Conservation (phyloP, 805 yeast species). For the Teunomyces aglyptinius region DNA sequence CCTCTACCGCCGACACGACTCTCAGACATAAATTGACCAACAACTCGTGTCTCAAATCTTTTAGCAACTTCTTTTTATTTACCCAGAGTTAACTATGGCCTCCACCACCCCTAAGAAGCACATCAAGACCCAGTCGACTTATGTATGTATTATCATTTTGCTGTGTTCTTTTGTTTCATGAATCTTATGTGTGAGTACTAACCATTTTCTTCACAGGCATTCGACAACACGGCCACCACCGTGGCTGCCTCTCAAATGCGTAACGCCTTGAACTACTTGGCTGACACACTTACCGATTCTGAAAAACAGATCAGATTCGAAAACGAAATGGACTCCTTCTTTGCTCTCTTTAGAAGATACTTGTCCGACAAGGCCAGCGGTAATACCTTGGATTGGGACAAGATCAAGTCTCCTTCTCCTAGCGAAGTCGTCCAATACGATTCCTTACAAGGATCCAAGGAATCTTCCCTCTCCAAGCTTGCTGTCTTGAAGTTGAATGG, state of each 20-base stretch:
- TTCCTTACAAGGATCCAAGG: constrained; percentile 33
- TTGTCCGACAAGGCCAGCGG: constrained; percentile 86
- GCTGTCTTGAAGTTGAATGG: constrained; percentile 97
- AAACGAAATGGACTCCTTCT: constrained; percentile 90
- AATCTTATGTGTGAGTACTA: constrained; percentile 11
- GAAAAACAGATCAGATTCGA: constrained; percentile 63
- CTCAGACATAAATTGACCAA: background rate
- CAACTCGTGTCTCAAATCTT: constrained; percentile 4
- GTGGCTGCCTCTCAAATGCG: constrained; percentile 98
- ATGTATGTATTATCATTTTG: constrained; percentile 40
- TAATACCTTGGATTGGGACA: constrained; percentile 87
- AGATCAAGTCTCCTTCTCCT: constrained; percentile 84
- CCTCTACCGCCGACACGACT: background rate
- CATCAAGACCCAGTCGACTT: constrained; percentile 68
- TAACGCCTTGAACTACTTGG: constrained; percentile 84
- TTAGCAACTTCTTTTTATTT: background rate
- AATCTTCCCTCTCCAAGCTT: constrained; percentile 58
- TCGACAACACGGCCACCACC: constrained; percentile 90
- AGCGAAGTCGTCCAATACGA: constrained; percentile 86
- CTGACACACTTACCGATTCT: constrained; percentile 69
- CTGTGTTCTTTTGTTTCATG: background rate
- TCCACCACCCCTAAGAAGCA: constrained; percentile 49
- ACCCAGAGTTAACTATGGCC: constrained; percentile 7
- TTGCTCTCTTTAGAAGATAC: constrained; percentile 89
- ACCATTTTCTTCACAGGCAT: constrained; percentile 52